Evolutionary conservation across 768 basidiomycete genomes (phyloP).

Genomic region (Agrocybe praecox): DNA sequence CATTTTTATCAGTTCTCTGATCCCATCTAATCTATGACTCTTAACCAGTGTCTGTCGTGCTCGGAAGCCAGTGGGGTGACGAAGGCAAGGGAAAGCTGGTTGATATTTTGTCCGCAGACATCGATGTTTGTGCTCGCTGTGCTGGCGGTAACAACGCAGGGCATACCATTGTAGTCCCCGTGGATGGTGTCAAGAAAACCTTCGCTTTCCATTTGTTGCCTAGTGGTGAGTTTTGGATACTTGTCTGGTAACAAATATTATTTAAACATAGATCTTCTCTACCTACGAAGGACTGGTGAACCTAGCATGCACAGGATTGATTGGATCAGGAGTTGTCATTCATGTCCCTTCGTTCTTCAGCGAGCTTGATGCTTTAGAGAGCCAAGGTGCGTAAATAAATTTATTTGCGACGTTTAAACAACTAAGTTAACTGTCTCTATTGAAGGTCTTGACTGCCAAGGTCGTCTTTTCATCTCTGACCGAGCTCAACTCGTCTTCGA

Average conservation of each 20-base stretch:
- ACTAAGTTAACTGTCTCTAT: not conserved
- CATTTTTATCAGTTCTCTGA: conserved; percentile 2
- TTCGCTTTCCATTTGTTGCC: conserved; percentile 97
- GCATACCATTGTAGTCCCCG: conserved; percentile 91
- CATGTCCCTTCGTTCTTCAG: conserved; percentile 94
- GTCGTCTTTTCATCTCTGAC: conserved; percentile 90
- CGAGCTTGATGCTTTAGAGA: conserved; percentile 85
- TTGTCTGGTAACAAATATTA: conserved; percentile 7
- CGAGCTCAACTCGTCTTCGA: conserved; percentile 97
- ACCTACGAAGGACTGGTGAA: conserved; percentile 91
- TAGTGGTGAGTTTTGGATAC: conserved; percentile 59
- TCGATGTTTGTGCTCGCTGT: conserved; percentile 93
- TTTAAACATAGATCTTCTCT: not conserved
- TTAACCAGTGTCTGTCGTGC: conserved; percentile 63
- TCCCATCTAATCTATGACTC: conserved; percentile 23
- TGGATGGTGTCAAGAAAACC: conserved; percentile 72
- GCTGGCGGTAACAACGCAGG: conserved; percentile 99
- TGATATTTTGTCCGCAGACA: conserved; percentile 89
- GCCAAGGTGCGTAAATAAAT: conserved; percentile 61
- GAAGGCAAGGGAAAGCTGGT: conserved; percentile 97
- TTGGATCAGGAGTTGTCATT: conserved; percentile 95
- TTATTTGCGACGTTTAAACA: not conserved
- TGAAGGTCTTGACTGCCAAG: conserved; percentile 81
- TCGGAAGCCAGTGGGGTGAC: conserved; percentile 92
- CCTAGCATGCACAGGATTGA: conserved; percentile 79